These are phyloP conservation scores for Striga asiatica DNA, from an alignment of 257 asterid species.

Conservation along the genomic window DNA sequence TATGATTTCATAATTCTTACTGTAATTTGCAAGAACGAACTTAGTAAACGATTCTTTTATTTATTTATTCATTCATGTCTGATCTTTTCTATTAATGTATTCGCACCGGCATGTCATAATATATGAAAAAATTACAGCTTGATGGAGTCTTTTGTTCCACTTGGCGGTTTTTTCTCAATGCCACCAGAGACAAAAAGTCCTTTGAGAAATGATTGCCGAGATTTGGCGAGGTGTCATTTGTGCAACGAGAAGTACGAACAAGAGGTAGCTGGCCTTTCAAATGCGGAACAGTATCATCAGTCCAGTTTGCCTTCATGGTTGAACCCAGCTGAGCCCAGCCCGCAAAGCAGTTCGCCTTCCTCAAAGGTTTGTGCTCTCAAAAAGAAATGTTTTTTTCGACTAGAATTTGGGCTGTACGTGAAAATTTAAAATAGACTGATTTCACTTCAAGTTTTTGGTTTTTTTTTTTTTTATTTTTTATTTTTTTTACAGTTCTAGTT, in stretches of 20 bases:
- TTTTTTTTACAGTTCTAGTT: too few relatives aligned
- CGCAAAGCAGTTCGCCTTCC: conserved; percentile 16
- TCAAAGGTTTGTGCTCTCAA: conserved; percentile 31
- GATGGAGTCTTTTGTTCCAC: conserved; percentile 95
- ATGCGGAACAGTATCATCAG: conserved; percentile 20
- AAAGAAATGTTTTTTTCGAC: too few relatives aligned
- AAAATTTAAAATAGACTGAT: too few relatives aligned
- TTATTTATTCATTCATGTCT: too few relatives aligned
- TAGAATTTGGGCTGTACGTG: too few relatives aligned
- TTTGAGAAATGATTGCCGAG: conserved; percentile 27
- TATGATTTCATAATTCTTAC: too few relatives aligned
- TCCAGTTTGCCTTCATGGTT: conserved; percentile 47
- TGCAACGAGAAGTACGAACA: conserved; percentile 66
- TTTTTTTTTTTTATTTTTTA: too few relatives aligned
- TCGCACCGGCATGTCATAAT: conserved; percentile 7
- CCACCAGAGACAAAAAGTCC: conserved; percentile 40
- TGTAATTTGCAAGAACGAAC: not conserved
- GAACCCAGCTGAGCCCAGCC: conserved; percentile 27
- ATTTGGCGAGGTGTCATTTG: conserved; percentile 34
- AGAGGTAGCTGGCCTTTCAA: conserved; percentile 41
- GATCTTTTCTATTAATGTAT: too few relatives aligned
- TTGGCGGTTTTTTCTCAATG: conserved; percentile 86
- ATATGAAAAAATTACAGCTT: conserved; percentile 44
- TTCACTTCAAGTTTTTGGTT: too few relatives aligned
- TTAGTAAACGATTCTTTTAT: not conserved